A percentile compares a stretch with the other conserved stretches of the same genome.
Conservation (phyloP, 768 basidiomycete genomes). For the Tubosaeta sp. region DNA sequence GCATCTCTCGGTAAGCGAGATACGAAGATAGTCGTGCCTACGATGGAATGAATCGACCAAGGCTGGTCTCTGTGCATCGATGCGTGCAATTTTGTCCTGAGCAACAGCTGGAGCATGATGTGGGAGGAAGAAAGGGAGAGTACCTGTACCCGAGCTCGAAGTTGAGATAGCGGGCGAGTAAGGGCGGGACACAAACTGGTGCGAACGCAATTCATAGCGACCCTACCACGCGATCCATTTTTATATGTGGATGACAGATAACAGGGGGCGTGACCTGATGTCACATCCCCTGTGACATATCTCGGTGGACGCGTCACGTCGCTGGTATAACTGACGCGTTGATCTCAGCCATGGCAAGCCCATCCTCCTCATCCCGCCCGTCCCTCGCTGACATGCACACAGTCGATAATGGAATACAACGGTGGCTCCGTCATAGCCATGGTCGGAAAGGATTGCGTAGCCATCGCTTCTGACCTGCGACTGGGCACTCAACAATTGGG, state of each 20-base stretch:
- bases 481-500: slow-evolving; percentile 85
- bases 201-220: slow-evolving; percentile 10
- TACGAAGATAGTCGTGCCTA: slow-evolving; percentile 82
- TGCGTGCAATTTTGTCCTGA: slow-evolving; percentile 53
- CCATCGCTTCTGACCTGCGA: slow-evolving; percentile 93
- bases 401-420: slow-evolving; percentile 92
- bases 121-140: background rate
- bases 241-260: background rate
- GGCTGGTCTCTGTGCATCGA: slow-evolving; percentile 45
- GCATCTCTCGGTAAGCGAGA: slow-evolving; percentile 82
- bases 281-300: slow-evolving; percentile 8
- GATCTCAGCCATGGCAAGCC: slow-evolving; percentile 23
- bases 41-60: slow-evolving; percentile 66
- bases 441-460: slow-evolving; percentile 98
- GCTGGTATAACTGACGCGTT: slow-evolving; percentile 19
- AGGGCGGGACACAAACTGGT: slow-evolving; percentile 2
- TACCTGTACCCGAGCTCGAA: slow-evolving; percentile 23
- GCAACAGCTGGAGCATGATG: background rate
- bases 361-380: background rate
- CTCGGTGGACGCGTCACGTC: slow-evolving; percentile 20
- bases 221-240: background rate
- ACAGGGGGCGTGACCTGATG: slow-evolving; percentile 2
- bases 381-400: slow-evolving; percentile 2
- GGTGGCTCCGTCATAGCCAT: slow-evolving; percentile 99
- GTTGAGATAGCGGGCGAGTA: slow-evolving; percentile 9